Conservation (phyloP, 164 flowering plant species). For the Vitis cinerea region DNA sequence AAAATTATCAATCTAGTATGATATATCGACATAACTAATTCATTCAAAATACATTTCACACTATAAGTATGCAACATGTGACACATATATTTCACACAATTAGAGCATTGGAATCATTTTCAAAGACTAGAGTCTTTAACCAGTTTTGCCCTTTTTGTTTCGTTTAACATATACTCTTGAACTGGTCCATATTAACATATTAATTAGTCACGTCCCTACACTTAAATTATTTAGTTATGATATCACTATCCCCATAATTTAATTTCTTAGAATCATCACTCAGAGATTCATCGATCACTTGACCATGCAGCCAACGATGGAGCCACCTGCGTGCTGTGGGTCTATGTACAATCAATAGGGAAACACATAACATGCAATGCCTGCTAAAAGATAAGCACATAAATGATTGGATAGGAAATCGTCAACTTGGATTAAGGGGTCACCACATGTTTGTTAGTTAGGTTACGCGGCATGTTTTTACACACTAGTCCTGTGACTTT, state of each 20-base stretch:
- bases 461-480: not conserved
- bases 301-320: not conserved
- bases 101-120: too few species aligned
- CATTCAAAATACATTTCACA: too few species aligned
- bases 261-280: not conserved
- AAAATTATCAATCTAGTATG: too few species aligned
- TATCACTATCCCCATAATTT: not conserved
- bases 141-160: too few species aligned
- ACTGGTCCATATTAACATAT: too few species aligned
- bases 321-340: not conserved
- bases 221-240: not conserved
- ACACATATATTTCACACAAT: too few species aligned
- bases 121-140: too few species aligned
- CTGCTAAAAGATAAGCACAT: conserved; percentile 7
- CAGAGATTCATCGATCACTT: not conserved
- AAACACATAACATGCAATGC: conserved; percentile 21
- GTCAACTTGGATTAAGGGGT: conserved; percentile 12
- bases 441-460: conserved; percentile 9
- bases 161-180: too few species aligned
- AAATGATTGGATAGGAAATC: conserved; percentile 18
- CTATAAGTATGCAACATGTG: too few species aligned
- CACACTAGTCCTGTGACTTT: not conserved
- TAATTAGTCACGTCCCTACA: too few species aligned
- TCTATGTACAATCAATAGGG: not conserved
- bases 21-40: too few species aligned